Conservation (phyloP, 306 rosid species). For the Alnus glutinosa region DNA sequence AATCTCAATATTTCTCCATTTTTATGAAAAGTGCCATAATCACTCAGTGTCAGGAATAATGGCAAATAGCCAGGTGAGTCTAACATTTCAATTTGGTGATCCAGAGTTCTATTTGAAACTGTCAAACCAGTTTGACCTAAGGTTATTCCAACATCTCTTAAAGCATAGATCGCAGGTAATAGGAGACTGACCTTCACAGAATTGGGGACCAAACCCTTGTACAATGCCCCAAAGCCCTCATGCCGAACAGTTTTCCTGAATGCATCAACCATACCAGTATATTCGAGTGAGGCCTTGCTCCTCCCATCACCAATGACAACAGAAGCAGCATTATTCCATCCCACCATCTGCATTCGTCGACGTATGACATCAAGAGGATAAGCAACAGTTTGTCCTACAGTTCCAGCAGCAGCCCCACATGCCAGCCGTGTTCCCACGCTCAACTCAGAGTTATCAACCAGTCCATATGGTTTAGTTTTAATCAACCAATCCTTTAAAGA, state of each 20-base stretch:
- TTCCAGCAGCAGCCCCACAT: conserved; percentile 98
- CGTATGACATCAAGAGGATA: conserved; percentile 99
- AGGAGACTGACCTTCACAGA: conserved; percentile 78
- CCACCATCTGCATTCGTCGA: conserved; percentile 99
- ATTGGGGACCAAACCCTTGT: conserved; percentile 99
- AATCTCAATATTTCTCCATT: background rate
- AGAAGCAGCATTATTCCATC: conserved; percentile 94
- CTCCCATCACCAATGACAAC: conserved; percentile 86
- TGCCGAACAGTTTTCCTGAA: conserved; percentile 92
- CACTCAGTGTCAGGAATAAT: background rate
- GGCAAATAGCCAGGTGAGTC: background rate
- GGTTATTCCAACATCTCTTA: background rate
- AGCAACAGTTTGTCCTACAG: conserved; percentile 96
- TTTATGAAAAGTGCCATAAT: background rate
- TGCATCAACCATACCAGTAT: conserved; percentile 93
- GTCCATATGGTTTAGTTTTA: conserved; percentile 69
- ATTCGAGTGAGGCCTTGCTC: conserved; percentile 70
- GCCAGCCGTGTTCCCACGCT: conserved; percentile 87
- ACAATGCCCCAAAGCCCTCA: conserved; percentile 93
- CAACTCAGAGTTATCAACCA: conserved; percentile 72
- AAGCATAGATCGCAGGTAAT: conserved; percentile 19
- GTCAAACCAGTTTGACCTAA: conserved; percentile 11
- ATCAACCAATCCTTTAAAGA: conserved; percentile 89
- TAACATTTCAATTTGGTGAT: background rate
- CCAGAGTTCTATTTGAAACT: background rate